phyloP scores from a whole-genome alignment of 192 early-diverging fungal genomes.

The Phlyctochytrium planicorne region DNA sequence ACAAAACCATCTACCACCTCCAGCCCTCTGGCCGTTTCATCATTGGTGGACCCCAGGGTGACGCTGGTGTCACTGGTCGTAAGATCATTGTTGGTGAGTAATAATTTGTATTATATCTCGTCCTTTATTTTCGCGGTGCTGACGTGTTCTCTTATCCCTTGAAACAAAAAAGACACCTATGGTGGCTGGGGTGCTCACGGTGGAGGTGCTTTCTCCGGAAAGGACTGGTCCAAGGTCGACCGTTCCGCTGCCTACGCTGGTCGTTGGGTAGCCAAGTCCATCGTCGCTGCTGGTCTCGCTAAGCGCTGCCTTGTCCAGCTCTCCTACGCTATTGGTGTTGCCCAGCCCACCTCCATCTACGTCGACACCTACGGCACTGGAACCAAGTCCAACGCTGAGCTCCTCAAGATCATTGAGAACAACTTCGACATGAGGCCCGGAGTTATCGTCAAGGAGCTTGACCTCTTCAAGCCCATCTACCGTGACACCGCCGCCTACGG shows the following conservation, averaged over 20 bases:
- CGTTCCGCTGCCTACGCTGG: conserved; percentile 97
- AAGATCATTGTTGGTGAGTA: conserved; percentile 75
- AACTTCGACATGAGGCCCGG: conserved; percentile 99
- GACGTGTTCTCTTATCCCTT: conserved; percentile 44
- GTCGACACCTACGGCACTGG: conserved; percentile 97
- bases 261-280: conserved; percentile 98
- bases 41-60: conserved; percentile 99
- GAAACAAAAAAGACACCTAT: conserved; percentile 65
- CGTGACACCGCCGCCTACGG: conserved; percentile 94
- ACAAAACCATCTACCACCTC: conserved; percentile 90
- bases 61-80: conserved; percentile 98
- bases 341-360: conserved; percentile 94
- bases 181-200: conserved; percentile 95
- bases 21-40: conserved; percentile 99
- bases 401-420: conserved; percentile 91
- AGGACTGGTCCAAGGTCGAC: conserved; percentile 99
- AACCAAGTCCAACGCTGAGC: conserved; percentile 82
- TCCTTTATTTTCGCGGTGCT: conserved; percentile 34
- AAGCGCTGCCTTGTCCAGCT: conserved; percentile 93
- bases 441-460: conserved; percentile 96
- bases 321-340: conserved; percentile 98
- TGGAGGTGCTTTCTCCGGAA: conserved; percentile 99
- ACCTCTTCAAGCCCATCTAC: conserved; percentile 98
- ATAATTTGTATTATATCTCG: conserved; percentile 18
- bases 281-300: conserved; percentile 89